These are phyloP conservation scores for Aspergillus candidus DNA, from an alignment of 2,329 filamentous ascomycete genomes.

Conservation along the genomic window DNA sequence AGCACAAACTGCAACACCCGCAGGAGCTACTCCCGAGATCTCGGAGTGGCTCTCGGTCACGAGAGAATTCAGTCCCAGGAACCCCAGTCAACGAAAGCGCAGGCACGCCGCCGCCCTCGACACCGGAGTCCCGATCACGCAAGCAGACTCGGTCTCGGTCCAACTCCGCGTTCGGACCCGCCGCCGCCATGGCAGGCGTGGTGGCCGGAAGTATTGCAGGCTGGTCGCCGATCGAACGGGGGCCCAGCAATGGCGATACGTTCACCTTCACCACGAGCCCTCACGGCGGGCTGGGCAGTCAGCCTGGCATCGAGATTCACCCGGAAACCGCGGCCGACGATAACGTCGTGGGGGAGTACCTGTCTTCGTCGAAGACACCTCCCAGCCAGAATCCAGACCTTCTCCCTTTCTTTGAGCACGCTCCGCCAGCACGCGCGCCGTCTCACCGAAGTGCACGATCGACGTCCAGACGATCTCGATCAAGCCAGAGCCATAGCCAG, in stretches of 20 bases:
- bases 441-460: conserved; percentile 33
- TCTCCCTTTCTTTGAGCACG: conserved; percentile 40
- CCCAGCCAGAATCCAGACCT: conserved; percentile 45
- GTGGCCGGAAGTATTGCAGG: conserved; percentile 60
- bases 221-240: conserved; percentile 56
- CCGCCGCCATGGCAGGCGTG: conserved; percentile 59
- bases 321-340: conserved; percentile 42
- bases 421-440: conserved; percentile 28
- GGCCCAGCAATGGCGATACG: conserved; percentile 31
- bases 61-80: conserved; percentile 45
- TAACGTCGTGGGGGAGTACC: conserved; percentile 37
- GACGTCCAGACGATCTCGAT: conserved; percentile 31
- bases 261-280: conserved; percentile 33
- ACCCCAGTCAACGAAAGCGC: conserved; percentile 50
- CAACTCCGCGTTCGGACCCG: conserved; percentile 54
- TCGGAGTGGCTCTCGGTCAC: conserved; percentile 37
- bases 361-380: conserved; percentile 30
- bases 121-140: conserved; percentile 49
- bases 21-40: conserved; percentile 40
- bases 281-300: conserved; percentile 35
- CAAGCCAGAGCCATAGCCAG: conserved; percentile 27
- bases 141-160: conserved; percentile 51
- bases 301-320: conserved; percentile 43
- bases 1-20: conserved; percentile 57
- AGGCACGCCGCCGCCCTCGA: conserved; percentile 40